Conservation (phyloP, 2,329 filamentous ascomycete species). For the Cladosporium sp. region DNA sequence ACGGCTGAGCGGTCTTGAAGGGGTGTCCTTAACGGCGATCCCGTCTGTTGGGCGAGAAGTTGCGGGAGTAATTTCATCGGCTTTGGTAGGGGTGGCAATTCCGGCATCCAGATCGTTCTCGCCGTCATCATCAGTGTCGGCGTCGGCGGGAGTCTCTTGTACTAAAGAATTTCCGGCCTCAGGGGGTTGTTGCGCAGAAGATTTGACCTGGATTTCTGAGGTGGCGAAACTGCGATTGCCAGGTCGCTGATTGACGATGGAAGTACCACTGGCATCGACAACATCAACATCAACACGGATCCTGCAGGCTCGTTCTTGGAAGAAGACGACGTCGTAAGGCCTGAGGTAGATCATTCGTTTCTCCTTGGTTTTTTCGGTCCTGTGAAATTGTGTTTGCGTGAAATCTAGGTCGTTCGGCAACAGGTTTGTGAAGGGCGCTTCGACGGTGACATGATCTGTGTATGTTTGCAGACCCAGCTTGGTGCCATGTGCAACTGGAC, state of each 20-base stretch:
- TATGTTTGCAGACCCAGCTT: not conserved
- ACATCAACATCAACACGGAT: not conserved
- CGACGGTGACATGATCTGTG: not conserved
- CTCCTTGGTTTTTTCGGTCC: too few species aligned
- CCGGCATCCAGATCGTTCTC: constrained; percentile 4
- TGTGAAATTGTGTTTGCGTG: not conserved
- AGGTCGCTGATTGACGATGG: not conserved
- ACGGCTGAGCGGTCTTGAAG: not conserved
- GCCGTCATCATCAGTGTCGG: too few species aligned
- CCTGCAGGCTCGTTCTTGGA: not conserved
- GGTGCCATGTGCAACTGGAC: not conserved
- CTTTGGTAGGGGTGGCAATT: not conserved
- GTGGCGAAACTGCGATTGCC: not conserved
- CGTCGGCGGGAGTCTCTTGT: not conserved
- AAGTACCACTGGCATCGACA: not conserved
- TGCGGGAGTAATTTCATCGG: not conserved
- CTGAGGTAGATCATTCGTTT: constrained; percentile 3
- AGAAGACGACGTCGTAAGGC: not conserved
- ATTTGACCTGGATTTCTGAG: constrained; percentile 6
- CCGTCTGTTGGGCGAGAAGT: constrained; percentile 4
- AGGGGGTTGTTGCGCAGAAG: not conserved
- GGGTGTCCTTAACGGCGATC: constrained; percentile 6
- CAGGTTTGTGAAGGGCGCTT: not conserved
- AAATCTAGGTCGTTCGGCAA: not conserved
- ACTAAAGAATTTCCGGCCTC: not conserved